These are phyloP conservation scores for Pulicaria dysenterica DNA, from an alignment of 129 eudicot genomes.

Conservation along the genomic window DNA sequence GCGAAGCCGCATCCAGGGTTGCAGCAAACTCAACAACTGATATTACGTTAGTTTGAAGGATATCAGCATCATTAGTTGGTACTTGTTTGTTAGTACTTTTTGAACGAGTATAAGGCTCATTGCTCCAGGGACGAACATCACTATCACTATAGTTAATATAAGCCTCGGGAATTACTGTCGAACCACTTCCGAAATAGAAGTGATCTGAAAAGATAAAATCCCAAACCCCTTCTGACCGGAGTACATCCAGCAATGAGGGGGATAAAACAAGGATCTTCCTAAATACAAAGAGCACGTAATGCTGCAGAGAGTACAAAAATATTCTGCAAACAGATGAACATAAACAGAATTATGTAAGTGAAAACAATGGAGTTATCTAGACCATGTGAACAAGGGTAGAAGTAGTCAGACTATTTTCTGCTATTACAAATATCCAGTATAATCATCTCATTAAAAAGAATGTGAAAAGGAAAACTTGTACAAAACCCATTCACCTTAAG, in stretches of 20 bases:
- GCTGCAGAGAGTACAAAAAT: slow-evolving; percentile 73
- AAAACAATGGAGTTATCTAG: slow-evolving; percentile 7
- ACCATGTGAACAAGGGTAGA: slow-evolving; percentile 10
- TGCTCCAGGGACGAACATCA: slow-evolving; percentile 40
- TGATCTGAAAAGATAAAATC: slow-evolving; percentile 93
- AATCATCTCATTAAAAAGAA: slow-evolving; percentile 10
- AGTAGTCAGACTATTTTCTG: slow-evolving; percentile 12
- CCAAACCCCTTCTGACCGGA: slow-evolving; percentile 88
- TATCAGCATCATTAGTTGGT: slow-evolving; percentile 42
- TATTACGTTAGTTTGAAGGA: slow-evolving; percentile 73
- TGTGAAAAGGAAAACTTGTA: slow-evolving; percentile 9
- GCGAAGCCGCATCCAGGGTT: slow-evolving; percentile 63
- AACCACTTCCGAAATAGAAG: slow-evolving; percentile 71
- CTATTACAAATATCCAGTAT: not conserved
- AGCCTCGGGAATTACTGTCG: slow-evolving; percentile 49
- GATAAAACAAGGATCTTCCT: slow-evolving; percentile 66
- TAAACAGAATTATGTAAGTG: not conserved
- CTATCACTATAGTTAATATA: slow-evolving; percentile 40
- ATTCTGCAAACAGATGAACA: slow-evolving; percentile 51
- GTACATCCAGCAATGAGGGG: slow-evolving; percentile 71
- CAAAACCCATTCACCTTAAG: slow-evolving; percentile 56
- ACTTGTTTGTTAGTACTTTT: slow-evolving; percentile 31
- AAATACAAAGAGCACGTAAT: slow-evolving; percentile 62
- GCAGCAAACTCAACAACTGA: slow-evolving; percentile 88
- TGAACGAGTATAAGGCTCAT: slow-evolving; percentile 43